These are phyloP conservation scores for Pseudopithomyces chartarum DNA, from an alignment of 2,329 filamentous ascomycete genomes.

Conservation along the genomic window DNA sequence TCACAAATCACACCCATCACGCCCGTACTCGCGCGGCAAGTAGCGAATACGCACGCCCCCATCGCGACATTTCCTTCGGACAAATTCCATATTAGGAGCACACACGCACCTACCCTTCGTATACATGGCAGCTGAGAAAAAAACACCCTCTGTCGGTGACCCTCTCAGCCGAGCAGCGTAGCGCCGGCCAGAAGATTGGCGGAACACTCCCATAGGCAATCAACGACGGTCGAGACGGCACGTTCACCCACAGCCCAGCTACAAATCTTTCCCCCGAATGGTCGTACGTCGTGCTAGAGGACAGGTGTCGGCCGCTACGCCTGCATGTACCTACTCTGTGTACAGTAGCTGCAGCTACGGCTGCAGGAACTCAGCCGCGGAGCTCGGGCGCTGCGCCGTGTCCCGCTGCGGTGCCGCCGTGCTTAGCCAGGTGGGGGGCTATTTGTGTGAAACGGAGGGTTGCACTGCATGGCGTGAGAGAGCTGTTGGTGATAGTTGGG, in stretches of 20 bases:
- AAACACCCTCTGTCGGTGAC: background rate
- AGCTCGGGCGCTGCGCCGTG: background rate
- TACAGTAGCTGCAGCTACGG: background rate
- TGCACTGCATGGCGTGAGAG: background rate
- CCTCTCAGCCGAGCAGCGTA: background rate
- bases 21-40: background rate
- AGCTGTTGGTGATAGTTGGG: background rate
- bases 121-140: constrained; percentile 6
- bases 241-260: background rate
- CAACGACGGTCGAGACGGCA: background rate
- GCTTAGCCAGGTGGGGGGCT: background rate
- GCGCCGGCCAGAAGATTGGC: constrained; percentile 3
- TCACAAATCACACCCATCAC: background rate
- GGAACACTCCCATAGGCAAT: background rate
- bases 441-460: background rate
- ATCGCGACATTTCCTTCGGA: background rate
- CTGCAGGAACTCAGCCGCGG: constrained; percentile 8
- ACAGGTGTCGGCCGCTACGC: constrained; percentile 1
- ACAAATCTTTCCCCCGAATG: background rate
- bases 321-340: constrained; percentile 2
- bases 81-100: background rate
- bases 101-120: background rate
- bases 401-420: background rate
- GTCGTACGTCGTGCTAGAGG: background rate
- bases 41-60: constrained; percentile 3